phyloP scores from a whole-genome alignment of 2,329 filamentous ascomycete species.

The Fusarium albosuccineum region DNA sequence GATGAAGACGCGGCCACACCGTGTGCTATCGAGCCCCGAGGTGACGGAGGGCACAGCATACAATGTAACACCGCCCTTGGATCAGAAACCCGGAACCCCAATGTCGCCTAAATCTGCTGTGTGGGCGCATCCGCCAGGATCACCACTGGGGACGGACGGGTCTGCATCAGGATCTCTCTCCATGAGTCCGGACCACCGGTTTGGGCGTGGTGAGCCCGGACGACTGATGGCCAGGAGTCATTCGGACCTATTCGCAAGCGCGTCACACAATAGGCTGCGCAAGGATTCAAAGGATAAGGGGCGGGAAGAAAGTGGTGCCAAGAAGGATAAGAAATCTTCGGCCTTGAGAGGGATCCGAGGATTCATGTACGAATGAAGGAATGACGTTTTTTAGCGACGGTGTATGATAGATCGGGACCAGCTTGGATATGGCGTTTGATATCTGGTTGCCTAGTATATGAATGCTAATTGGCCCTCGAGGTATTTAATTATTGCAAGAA shows the following conservation, averaged over 20 bases:
- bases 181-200: conserved; percentile 56
- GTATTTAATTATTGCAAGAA: not conserved
- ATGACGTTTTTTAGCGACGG: conserved; percentile 5
- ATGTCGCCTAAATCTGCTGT: conserved; percentile 47
- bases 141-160: conserved; percentile 53
- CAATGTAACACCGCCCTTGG: conserved; percentile 60
- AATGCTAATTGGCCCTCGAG: not conserved
- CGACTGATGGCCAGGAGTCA: conserved; percentile 36
- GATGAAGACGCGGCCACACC: conserved; percentile 54
- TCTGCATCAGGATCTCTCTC: conserved; percentile 45
- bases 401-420: not conserved
- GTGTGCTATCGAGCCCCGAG: conserved; percentile 61
- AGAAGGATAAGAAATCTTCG: conserved; percentile 54
- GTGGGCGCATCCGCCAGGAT: conserved; percentile 53
- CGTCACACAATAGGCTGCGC: conserved; percentile 61
- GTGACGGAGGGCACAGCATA: conserved; percentile 57
- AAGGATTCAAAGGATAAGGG: conserved; percentile 64
- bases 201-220: conserved; percentile 60
- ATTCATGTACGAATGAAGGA: conserved; percentile 49
- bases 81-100: conserved; percentile 48
- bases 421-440: conserved; percentile 5
- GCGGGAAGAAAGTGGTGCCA: conserved; percentile 54
- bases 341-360: conserved; percentile 59
- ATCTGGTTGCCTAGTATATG: not conserved
- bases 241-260: conserved; percentile 52